Conservation (phyloP, 331 rosid genomes). For the Rhamnella rubrinervis region DNA sequence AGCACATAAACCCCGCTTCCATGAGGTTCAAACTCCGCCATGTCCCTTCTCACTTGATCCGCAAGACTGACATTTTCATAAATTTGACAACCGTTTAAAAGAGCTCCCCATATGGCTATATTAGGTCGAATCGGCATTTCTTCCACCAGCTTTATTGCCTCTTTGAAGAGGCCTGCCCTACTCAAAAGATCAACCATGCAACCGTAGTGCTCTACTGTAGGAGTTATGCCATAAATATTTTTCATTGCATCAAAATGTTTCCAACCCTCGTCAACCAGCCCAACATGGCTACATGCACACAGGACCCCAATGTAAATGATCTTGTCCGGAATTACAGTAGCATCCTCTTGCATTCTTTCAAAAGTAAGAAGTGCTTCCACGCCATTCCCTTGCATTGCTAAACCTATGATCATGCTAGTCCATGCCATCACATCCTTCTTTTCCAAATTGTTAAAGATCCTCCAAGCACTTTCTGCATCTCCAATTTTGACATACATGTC, state of each 20-base stretch:
- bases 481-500: conserved; percentile 75
- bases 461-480: conserved; percentile 44
- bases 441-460: conserved; percentile 43
- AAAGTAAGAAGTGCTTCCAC: conserved; percentile 55
- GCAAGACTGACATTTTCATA: conserved; percentile 64
- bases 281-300: conserved; percentile 66
- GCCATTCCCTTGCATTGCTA: conserved; percentile 68
- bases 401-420: conserved; percentile 66
- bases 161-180: conserved; percentile 59
- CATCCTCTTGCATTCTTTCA: conserved; percentile 62
- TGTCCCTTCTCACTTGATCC: conserved; percentile 36
- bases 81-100: conserved; percentile 76
- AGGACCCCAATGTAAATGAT: conserved; percentile 65
- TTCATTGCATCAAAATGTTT: conserved; percentile 54
- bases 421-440: conserved; percentile 71
- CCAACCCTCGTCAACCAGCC: conserved; percentile 61
- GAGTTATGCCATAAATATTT: conserved; percentile 42
- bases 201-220: conserved; percentile 70
- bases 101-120: conserved; percentile 63
- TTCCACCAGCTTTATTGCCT: conserved; percentile 50
- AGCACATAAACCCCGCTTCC: conserved; percentile 65
- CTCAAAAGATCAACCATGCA: conserved; percentile 83
- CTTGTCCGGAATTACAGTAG: conserved; percentile 47
- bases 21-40: conserved; percentile 46
- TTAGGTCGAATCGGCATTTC: conserved; percentile 53